Conservation (phyloP, 1,284 basidiomycete genomes). For the Cryptococcus sp. region DNA sequence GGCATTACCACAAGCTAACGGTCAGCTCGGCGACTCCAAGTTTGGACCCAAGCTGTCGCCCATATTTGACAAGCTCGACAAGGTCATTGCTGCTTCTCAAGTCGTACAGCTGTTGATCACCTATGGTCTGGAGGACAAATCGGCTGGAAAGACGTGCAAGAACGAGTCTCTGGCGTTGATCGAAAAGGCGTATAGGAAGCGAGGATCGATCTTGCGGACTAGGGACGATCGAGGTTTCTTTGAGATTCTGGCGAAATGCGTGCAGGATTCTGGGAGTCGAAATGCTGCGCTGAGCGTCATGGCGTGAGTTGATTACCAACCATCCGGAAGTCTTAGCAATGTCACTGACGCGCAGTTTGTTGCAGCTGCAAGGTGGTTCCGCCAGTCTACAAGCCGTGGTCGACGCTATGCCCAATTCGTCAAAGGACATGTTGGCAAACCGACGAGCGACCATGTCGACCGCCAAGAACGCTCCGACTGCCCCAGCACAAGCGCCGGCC, state of each 20-base stretch:
- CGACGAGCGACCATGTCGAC: slow-evolving; percentile 36
- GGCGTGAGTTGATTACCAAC: slow-evolving; percentile 32
- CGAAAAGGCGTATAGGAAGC: slow-evolving; percentile 41
- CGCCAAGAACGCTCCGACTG: slow-evolving; percentile 21
- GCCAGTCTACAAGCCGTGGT: slow-evolving; percentile 32
- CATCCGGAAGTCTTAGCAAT: too few relatives aligned
- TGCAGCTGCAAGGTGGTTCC: slow-evolving; percentile 40
- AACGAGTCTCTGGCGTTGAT: slow-evolving; percentile 41
- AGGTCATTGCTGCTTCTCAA: slow-evolving; percentile 45
- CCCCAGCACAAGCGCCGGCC: slow-evolving; percentile 8
- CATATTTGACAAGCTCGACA: slow-evolving; percentile 50
- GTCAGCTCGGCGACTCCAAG: slow-evolving; percentile 53
- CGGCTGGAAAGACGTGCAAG: slow-evolving; percentile 41
- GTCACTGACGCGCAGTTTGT: slow-evolving; percentile 23
- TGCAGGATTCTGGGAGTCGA: slow-evolving; percentile 41
- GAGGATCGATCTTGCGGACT: slow-evolving; percentile 37
- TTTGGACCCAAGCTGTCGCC: slow-evolving; percentile 47
- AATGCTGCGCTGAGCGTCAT: slow-evolving; percentile 43
- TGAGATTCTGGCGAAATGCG: slow-evolving; percentile 56
- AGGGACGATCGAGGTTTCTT: slow-evolving; percentile 40
- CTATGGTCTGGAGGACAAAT: slow-evolving; percentile 50
- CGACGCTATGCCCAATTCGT: slow-evolving; percentile 28
- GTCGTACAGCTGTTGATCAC: slow-evolving; percentile 82
- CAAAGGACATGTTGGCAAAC: slow-evolving; percentile 45
- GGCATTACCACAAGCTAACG: slow-evolving; percentile 1